Conservation (phyloP, 2,329 filamentous ascomycete species). For the Berkeleyomyces rouxiae region DNA sequence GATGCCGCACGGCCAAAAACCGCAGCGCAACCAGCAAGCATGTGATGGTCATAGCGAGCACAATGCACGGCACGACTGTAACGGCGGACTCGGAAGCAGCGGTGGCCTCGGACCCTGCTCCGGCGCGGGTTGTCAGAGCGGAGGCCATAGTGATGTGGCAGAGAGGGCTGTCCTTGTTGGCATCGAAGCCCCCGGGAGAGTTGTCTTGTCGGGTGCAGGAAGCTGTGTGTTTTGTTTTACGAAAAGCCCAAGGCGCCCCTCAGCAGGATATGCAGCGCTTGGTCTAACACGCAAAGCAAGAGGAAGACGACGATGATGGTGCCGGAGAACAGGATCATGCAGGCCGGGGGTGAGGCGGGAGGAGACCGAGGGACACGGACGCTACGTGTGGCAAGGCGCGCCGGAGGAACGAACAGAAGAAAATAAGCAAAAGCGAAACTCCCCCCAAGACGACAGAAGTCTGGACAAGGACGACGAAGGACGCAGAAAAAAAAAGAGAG, state of each 20-base stretch:
- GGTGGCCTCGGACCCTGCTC: neutral
- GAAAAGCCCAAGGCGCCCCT: neutral
- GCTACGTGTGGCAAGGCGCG: neutral
- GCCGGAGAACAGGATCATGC: neutral
- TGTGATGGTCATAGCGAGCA: conserved; percentile 17
- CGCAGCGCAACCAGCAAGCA: conserved; percentile 20
- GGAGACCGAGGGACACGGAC: neutral
- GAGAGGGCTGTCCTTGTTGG: neutral
- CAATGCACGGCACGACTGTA: conserved; percentile 15
- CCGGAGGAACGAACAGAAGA: neutral
- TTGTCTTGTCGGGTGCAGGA: too few species aligned
- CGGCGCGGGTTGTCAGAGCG: neutral
- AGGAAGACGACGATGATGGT: neutral
- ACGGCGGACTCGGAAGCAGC: conserved; percentile 12
- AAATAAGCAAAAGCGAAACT: neutral
- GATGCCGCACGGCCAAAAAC: conserved; percentile 21
- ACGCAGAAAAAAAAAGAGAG: neutral
- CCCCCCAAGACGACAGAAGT: too few species aligned
- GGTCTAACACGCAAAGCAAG: neutral
- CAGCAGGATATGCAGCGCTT: neutral
- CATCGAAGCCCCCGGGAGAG: neutral
- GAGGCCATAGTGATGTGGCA: neutral
- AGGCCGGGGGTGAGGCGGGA: neutral
- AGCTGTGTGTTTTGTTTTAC: neutral
- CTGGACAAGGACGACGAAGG: neutral